phyloP scores from a whole-genome alignment of 352 stramenopile species.

The Phytopythium aichiense region DNA sequence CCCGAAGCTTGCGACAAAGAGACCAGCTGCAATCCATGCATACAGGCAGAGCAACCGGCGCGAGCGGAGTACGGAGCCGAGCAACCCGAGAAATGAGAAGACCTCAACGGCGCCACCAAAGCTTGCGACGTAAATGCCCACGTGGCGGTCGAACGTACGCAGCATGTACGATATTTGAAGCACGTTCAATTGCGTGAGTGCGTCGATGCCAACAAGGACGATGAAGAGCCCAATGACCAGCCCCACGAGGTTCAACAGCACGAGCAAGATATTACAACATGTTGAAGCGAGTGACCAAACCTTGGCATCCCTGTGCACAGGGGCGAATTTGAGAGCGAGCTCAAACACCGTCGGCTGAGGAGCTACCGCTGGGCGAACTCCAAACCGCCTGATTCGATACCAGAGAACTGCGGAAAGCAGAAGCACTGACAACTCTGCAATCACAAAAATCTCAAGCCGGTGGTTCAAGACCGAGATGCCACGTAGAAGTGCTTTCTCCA shows the following conservation, averaged over 20 bases:
- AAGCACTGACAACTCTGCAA: constrained; percentile 17
- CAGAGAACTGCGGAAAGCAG: constrained; percentile 16
- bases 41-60: constrained; percentile 26
- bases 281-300: neutral
- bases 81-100: constrained; percentile 29
- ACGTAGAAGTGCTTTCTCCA: constrained; percentile 12
- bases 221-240: constrained; percentile 26
- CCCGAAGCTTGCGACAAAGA: constrained; percentile 42
- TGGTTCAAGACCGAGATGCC: constrained; percentile 14
- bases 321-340: neutral
- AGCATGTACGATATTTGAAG: constrained; percentile 59
- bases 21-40: constrained; percentile 19
- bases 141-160: constrained; percentile 42
- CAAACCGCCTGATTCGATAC: constrained; percentile 22
- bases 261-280: constrained; percentile 5
- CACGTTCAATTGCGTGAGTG: constrained; percentile 62
- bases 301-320: neutral
- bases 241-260: constrained; percentile 17
- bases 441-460: constrained; percentile 14
- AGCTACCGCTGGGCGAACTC: neutral
- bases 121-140: constrained; percentile 45
- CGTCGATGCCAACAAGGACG: constrained; percentile 44
- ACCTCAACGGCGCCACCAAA: constrained; percentile 31
- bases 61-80: constrained; percentile 21
- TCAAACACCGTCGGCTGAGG: neutral